A percentile compares a stretch with the other conserved stretches of the same genome.
Conservation (phyloP, 2,329 filamentous ascomycete genomes). For the Beauveria australis region DNA sequence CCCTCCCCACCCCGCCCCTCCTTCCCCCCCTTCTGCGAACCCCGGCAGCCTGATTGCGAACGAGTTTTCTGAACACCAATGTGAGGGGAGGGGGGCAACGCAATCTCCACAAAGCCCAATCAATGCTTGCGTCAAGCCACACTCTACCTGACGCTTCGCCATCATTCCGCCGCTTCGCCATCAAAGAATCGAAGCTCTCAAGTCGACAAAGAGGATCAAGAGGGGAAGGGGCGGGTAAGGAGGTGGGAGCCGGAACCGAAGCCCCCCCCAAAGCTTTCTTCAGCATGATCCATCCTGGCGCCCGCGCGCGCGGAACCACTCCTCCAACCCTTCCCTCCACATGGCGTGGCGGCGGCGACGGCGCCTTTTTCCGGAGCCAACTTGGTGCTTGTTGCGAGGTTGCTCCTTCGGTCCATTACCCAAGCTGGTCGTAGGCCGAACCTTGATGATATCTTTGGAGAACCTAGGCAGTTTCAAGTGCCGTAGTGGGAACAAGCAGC, state of each 20-base stretch:
- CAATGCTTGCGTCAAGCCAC: constrained; percentile 1
- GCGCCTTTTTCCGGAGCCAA: not conserved
- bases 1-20: too few relatives aligned
- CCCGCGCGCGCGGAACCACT: not conserved
- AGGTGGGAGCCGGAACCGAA: not conserved
- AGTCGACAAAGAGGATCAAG: not conserved
- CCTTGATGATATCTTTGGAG: too few relatives aligned
- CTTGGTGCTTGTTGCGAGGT: not conserved
- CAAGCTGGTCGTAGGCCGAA: not conserved
- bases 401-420: not conserved
- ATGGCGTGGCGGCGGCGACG: constrained; percentile 4
- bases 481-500: not conserved
- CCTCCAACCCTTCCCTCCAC: not conserved
- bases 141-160: not conserved
- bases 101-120: constrained; percentile 2
- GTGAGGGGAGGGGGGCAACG: not conserved
- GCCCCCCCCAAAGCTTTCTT: not conserved
- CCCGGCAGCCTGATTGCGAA: constrained; percentile 8
- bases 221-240: not conserved
- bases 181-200: not conserved
- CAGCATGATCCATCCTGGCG: not conserved
- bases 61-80: not conserved
- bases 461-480: too few relatives aligned
- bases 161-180: not conserved
- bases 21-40: not conserved